Percentiles rank a stretch among this genome's conserved stretches.
Conservation (phyloP, 345 rosid species). For the Hibiscus trionum region DNA sequence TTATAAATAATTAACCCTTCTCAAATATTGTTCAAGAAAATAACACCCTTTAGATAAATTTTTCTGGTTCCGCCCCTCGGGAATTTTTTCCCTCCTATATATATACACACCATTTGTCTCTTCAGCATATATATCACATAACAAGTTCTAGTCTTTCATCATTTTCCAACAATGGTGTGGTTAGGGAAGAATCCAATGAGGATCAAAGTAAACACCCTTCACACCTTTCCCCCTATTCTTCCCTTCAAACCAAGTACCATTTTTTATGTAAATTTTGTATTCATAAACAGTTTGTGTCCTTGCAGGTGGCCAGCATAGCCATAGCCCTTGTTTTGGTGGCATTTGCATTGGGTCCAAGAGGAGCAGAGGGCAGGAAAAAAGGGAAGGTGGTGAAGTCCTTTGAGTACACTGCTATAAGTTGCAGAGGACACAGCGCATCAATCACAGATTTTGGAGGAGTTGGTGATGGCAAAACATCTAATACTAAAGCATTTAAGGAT, state of each 20-base stretch:
- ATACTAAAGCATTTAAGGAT: constrained; percentile 70
- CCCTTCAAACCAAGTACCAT: too few species aligned
- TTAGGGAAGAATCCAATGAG: constrained; percentile 2
- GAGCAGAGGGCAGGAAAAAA: constrained; percentile 37
- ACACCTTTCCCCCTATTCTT: neutral
- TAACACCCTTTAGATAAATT: too few species aligned
- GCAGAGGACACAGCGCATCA: constrained; percentile 76
- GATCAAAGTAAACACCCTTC: constrained; percentile 18
- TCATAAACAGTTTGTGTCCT: neutral
- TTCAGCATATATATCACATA: constrained; percentile 3
- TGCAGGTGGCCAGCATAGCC: constrained; percentile 23
- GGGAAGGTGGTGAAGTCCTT: constrained; percentile 23
- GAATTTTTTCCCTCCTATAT: neutral
- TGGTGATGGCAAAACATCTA: constrained; percentile 73
- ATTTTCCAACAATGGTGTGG: constrained; percentile 17
- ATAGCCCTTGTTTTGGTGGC: constrained; percentile 19
- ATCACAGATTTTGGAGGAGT: constrained; percentile 85
- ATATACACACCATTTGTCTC: constrained; percentile 9
- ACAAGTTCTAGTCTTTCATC: neutral
- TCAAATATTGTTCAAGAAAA: too few species aligned
- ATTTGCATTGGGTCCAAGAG: constrained; percentile 13
- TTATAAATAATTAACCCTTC: too few species aligned
- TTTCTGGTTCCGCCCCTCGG: too few species aligned
- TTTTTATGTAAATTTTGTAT: too few species aligned
- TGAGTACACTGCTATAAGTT: constrained; percentile 65